Evolutionary conservation across 75 land plant genomes (phyloP).

Genomic region (Cupressus sempervirens): DNA sequence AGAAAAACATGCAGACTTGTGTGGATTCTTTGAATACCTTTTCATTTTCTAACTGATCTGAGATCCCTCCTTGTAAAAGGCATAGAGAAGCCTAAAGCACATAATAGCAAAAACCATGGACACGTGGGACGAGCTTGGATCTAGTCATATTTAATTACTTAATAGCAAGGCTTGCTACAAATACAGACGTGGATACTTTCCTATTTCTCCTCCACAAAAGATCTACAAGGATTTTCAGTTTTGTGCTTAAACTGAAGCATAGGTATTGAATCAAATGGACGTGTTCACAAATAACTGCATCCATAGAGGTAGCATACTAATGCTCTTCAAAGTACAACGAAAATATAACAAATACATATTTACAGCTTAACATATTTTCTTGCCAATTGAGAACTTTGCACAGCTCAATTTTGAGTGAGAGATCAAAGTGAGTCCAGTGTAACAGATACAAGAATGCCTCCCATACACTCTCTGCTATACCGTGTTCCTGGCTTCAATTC

Average conservation of each 20-base stretch:
- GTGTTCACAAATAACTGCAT: background rate
- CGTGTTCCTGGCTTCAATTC: background rate
- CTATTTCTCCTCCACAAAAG: background rate
- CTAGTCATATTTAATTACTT: background rate
- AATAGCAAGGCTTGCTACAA: background rate
- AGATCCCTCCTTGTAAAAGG: background rate
- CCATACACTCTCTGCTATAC: conserved; percentile 1
- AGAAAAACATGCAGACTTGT: background rate
- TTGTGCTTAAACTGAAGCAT: background rate
- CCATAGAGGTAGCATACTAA: background rate
- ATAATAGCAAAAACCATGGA: background rate
- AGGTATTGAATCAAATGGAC: background rate
- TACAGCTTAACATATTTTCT: conserved; percentile 2
- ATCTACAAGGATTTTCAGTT: background rate
- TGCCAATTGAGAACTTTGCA: background rate
- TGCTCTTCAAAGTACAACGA: background rate
- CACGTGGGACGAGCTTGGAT: background rate
- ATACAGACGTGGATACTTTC: background rate
- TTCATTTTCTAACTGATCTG: background rate
- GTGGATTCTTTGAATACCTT: background rate
- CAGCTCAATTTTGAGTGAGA: background rate
- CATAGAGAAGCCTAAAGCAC: background rate
- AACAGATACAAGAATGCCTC: background rate
- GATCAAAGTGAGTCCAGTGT: background rate
- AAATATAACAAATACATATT: background rate